Percentiles rank a stretch among this genome's conserved stretches.
phyloP scores from a whole-genome alignment of 176 grass and related monocot species.

The Panicum miliaceum region DNA sequence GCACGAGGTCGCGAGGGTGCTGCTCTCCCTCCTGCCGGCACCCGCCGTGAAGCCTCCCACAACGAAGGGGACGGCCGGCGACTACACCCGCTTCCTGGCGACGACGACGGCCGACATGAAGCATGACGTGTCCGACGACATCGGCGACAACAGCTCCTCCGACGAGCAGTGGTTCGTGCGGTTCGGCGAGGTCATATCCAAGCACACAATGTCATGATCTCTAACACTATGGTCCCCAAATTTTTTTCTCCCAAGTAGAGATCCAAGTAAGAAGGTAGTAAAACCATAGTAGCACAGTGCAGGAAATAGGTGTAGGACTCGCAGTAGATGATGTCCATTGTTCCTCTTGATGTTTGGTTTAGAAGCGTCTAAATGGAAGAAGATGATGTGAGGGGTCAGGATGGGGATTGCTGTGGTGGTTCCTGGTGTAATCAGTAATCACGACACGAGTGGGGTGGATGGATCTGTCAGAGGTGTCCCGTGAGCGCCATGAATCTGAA shows the following conservation, averaged over 20 bases:
- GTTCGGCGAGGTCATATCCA: conserved; percentile 97
- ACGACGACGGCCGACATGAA: conserved; percentile 43
- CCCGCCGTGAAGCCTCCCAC: conserved; percentile 46
- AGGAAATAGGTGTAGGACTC: conserved; percentile 54
- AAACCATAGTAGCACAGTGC: conserved; percentile 58
- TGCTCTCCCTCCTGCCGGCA: conserved; percentile 78
- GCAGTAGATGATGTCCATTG: conserved; percentile 26
- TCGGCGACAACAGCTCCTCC: conserved; percentile 71
- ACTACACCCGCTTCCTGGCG: conserved; percentile 73
- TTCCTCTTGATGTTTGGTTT: not conserved
- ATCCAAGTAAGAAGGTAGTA: conserved; percentile 32
- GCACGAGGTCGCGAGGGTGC: conserved; percentile 85
- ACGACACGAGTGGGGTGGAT: not conserved
- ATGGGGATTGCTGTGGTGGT: conserved; percentile 34
- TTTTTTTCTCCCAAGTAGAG: conserved; percentile 40
- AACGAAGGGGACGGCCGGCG: conserved; percentile 39
- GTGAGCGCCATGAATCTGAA: conserved; percentile 52
- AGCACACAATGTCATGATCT: conserved; percentile 68
- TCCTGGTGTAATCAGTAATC: conserved; percentile 34
- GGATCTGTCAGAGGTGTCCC: conserved; percentile 36
- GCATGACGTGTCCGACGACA: conserved; percentile 48
- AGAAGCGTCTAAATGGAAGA: conserved; percentile 41
- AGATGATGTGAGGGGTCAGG: conserved; percentile 29
- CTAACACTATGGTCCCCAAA: not conserved
- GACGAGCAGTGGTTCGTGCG: conserved; percentile 91